Conservation (phyloP, 2,329 filamentous ascomycete genomes). For the Phaeoacremonium minimum region DNA sequence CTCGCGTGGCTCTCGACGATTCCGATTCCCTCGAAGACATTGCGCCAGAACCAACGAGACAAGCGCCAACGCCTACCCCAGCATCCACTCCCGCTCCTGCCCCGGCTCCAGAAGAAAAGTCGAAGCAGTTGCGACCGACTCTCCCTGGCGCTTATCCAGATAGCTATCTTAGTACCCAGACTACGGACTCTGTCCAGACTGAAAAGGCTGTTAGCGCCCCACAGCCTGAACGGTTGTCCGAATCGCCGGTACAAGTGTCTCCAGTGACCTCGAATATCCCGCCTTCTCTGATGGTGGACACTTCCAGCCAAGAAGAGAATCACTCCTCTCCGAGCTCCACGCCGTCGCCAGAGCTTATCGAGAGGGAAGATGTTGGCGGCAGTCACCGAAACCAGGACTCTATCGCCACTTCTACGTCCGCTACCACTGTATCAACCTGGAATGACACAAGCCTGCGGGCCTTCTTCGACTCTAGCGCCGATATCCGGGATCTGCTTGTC, state of each 20-base stretch:
- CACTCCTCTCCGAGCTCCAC: conserved; percentile 59
- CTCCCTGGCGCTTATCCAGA: conserved; percentile 36
- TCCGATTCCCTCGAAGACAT: conserved; percentile 55
- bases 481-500: conserved; percentile 83
- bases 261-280: conserved; percentile 49
- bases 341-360: conserved; percentile 58
- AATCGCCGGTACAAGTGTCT: conserved; percentile 66
- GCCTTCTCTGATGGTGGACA: conserved; percentile 66
- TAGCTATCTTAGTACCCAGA: conserved; percentile 27
- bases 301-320: conserved; percentile 62
- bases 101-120: conserved; percentile 19
- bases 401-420: conserved; percentile 49
- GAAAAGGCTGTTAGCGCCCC: conserved; percentile 23
- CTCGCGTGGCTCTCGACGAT: conserved; percentile 65
- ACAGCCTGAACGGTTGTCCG: conserved; percentile 47
- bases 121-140: conserved; percentile 24
- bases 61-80: conserved; percentile 16
- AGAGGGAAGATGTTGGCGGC: conserved; percentile 37
- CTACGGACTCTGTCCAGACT: conserved; percentile 21
- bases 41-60: conserved; percentile 18
- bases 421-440: conserved; percentile 65
- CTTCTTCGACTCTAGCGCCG: conserved; percentile 85
- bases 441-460: conserved; percentile 80
- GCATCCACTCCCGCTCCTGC: conserved; percentile 1
- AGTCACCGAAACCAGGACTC: conserved; percentile 40